A percentile compares a stretch with the other conserved stretches of the same genome.
These are phyloP conservation scores for Setomelanomma holmii DNA, from an alignment of 2,329 filamentous ascomycete species.

Conservation along the genomic window DNA sequence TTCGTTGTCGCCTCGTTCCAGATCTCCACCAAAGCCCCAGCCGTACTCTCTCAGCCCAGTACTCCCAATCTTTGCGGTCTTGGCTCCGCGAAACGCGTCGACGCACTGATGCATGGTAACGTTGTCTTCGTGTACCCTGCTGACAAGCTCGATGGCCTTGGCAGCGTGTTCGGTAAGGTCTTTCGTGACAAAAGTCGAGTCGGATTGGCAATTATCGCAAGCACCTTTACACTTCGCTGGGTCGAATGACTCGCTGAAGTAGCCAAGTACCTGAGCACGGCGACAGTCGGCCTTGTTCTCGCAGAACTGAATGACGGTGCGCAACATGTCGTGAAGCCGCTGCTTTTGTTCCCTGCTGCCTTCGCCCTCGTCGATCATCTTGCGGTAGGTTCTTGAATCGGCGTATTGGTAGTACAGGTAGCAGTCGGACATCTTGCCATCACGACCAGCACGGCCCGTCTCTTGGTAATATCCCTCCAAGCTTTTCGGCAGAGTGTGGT, in stretches of 20 bases:
- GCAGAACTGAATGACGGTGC: constrained; percentile 84
- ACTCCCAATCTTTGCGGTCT: constrained; percentile 64
- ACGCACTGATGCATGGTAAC: constrained; percentile 76
- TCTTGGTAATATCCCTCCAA: constrained; percentile 98
- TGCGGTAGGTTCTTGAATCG: constrained; percentile 75
- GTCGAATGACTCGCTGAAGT: constrained; percentile 88
- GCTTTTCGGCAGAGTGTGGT: constrained; percentile 91
- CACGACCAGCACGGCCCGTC: constrained; percentile 91
- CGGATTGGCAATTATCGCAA: constrained; percentile 90
- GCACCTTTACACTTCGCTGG: constrained; percentile 72
- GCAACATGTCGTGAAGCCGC: constrained; percentile 83
- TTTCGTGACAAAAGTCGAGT: constrained; percentile 71
- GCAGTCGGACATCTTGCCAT: constrained; percentile 86
- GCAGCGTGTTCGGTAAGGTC: constrained; percentile 81
- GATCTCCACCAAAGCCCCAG: constrained; percentile 69
- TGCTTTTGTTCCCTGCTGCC: constrained; percentile 80
- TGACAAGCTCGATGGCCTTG: constrained; percentile 73
- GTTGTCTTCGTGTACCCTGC: constrained; percentile 61
- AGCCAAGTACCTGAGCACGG: constrained; percentile 85
- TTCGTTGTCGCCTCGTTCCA: constrained; percentile 80
- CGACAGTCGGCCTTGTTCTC: constrained; percentile 90
- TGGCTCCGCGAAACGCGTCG: constrained; percentile 81
- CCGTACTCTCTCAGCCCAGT: constrained; percentile 60
- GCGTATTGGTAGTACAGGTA: constrained; percentile 86
- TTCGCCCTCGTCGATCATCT: constrained; percentile 84